Conservation (phyloP, 371 early-diverging fungal species). For the Mucor indicus region DNA sequence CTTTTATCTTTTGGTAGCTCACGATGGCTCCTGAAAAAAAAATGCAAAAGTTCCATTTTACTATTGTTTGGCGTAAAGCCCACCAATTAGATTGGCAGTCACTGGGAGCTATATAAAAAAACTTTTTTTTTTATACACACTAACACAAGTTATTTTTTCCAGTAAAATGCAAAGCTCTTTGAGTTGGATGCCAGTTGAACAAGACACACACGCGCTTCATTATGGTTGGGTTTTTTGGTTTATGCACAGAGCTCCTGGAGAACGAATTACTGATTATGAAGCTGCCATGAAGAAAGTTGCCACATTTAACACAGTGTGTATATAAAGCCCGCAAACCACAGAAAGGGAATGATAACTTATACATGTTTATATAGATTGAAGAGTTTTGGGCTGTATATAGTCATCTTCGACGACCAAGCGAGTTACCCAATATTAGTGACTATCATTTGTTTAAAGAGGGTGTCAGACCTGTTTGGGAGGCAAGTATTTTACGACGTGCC, state of each 20-base stretch:
- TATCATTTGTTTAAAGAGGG: slow-evolving; percentile 94
- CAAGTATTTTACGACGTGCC: slow-evolving; percentile 14
- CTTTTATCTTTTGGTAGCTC: too few species aligned
- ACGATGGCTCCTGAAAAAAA: too few species aligned
- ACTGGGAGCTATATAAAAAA: too few species aligned
- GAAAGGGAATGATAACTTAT: background rate
- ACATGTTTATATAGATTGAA: slow-evolving; percentile 62
- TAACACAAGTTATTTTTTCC: too few species aligned
- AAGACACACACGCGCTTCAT: slow-evolving; percentile 46
- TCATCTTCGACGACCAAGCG: slow-evolving; percentile 81
- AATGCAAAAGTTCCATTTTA: too few species aligned
- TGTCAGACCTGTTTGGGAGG: slow-evolving; percentile 98
- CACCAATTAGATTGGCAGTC: too few species aligned
- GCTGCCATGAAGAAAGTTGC: slow-evolving; percentile 83
- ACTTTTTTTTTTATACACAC: too few species aligned
- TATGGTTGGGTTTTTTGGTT: slow-evolving; percentile 86
- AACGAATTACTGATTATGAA: slow-evolving; percentile 87
- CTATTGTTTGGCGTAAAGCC: too few species aligned
- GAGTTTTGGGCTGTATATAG: slow-evolving; percentile 93
- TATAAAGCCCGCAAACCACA: too few species aligned
- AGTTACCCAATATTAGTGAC: slow-evolving; percentile 89
- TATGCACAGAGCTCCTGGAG: slow-evolving; percentile 86
- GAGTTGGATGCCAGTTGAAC: background rate
- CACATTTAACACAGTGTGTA: slow-evolving; percentile 71
- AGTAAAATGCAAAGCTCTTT: too few species aligned